A percentile compares a stretch with the other conserved stretches of the same genome.
phyloP scores from a whole-genome alignment of 768 basidiomycete genomes.

The Mycena chlorophos region DNA sequence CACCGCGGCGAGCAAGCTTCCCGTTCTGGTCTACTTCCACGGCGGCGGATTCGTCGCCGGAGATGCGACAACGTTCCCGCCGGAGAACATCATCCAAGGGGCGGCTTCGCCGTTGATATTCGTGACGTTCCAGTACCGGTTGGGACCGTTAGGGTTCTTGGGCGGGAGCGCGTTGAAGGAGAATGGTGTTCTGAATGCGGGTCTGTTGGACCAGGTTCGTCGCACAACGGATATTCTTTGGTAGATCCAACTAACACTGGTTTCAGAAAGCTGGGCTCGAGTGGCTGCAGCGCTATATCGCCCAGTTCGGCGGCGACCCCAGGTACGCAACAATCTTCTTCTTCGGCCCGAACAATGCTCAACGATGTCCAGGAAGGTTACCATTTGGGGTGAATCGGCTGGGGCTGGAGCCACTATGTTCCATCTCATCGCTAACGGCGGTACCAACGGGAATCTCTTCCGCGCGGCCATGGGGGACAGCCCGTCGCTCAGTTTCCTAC shows the following conservation, averaged over 20 bases:
- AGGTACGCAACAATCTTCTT: constrained; percentile 31
- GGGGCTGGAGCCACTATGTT: constrained; percentile 43
- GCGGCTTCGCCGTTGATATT: too few relatives aligned
- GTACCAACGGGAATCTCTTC: constrained; percentile 39
- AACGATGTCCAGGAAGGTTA: not conserved
- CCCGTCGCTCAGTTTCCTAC: constrained; percentile 39
- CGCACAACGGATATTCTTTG: not conserved
- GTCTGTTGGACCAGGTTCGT: constrained; percentile 42
- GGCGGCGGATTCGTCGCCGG: constrained; percentile 44
- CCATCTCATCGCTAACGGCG: constrained; percentile 43
- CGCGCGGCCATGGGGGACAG: constrained; percentile 45
- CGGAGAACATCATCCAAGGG: constrained; percentile 33
- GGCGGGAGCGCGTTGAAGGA: too few relatives aligned
- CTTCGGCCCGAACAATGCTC: too few relatives aligned
- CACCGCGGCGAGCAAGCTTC: constrained; percentile 26
- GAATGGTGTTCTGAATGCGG: constrained; percentile 36
- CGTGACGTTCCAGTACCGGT: too few relatives aligned
- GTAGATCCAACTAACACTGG: not conserved
- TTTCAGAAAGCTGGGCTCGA: constrained; percentile 35
- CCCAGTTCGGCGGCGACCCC: constrained; percentile 38
- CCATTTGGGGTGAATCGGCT: too few relatives aligned
- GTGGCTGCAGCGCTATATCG: constrained; percentile 41
- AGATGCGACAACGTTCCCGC: constrained; percentile 34
- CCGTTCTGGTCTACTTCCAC: constrained; percentile 46
- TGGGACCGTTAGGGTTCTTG: too few relatives aligned